Base-by-base conservation (phyloP, 257 asterid genomes). In the Craterostigma plantagineum region DNA sequence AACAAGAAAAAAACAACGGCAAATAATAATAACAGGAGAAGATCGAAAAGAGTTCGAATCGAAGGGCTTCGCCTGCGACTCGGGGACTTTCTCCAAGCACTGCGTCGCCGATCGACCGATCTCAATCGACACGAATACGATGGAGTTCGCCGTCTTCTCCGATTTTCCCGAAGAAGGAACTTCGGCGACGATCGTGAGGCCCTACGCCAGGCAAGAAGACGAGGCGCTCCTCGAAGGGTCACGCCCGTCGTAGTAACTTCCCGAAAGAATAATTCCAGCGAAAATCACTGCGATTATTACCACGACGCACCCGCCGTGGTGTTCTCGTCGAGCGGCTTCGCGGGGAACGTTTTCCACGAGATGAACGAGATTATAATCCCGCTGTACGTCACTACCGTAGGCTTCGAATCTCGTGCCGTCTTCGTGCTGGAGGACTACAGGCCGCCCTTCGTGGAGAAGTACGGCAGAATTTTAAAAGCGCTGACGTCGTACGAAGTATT, bases 321-420 rank as follows among this genome's bases (percentile, higher is more conserved):
- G 55, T 86, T 86, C 67, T 81, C 97, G 0, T 49, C 92, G n/a
- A 52, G 87, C 33, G 94, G 92, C 12, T 81, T 78, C 53, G 71
- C 69, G 3, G 94, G 97, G 8, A 86, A 86, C 59, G 52, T 73
- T 1, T 86, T 73, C 75, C 97, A 85, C 30, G 94, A 85, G 46
- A 63, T 81, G 50, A 77, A 81, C 18, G 96, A 85, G 39, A 79
- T 81, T 50, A 62, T 85, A 12, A 33, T 81, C 51, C 94, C 96
- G 15, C 69, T 85, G 9, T 85, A 58, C 78, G 65, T 85, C 42
- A 77, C 92, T 12, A 45, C 76, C 38, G 58, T 54, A 10, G 67
- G 52, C 33, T 72, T 85, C 44, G 49, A 71, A 6, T 63, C 80
- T 34, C 56, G 62, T 23, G 81, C 71, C 3, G 36, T 58, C 1